Evolutionary conservation across 192 early-diverging fungal genomes (phyloP).

Genomic region (Coemansia erecta): DNA sequence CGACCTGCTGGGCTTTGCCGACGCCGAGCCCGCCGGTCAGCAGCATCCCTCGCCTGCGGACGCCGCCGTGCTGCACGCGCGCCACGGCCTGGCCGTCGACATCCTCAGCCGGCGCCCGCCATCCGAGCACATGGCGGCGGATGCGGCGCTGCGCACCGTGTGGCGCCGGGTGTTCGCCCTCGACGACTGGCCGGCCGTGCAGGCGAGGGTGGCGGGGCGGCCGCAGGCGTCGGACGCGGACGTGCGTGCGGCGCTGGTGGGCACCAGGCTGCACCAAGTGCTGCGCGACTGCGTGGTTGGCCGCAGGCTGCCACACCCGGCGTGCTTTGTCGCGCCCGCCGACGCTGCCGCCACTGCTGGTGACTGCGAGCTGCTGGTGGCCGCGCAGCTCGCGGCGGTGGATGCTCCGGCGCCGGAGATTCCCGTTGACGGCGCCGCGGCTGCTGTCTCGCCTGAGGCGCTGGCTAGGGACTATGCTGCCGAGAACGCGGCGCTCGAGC

Average conservation of each 20-base stretch:
- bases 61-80: conserved; percentile 14
- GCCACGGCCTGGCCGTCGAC: conserved; percentile 31
- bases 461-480: too few relatives aligned
- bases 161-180: conserved; percentile 47
- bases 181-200: conserved; percentile 36
- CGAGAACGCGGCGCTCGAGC: too few relatives aligned
- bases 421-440: too few relatives aligned
- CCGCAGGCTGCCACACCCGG: conserved; percentile 33
- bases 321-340: conserved; percentile 28
- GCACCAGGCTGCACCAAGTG: conserved; percentile 25
- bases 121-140: conserved; percentile 21
- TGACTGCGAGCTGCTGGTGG: conserved; percentile 15
- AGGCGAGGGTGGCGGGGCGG: conserved; percentile 2
- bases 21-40: conserved; percentile 6
- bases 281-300: conserved; percentile 23
- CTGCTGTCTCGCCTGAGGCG: too few relatives aligned
- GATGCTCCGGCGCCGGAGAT: too few relatives aligned
- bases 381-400: too few relatives aligned
- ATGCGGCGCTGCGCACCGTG: conserved; percentile 17
- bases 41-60: neutral
- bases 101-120: conserved; percentile 36
- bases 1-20: conserved; percentile 35
- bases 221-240: conserved; percentile 22
- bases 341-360: conserved; percentile 11
- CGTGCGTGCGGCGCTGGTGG: conserved; percentile 22